Evolutionary conservation across 306 rosid species (phyloP).

Genomic region (Casuarina glauca): DNA sequence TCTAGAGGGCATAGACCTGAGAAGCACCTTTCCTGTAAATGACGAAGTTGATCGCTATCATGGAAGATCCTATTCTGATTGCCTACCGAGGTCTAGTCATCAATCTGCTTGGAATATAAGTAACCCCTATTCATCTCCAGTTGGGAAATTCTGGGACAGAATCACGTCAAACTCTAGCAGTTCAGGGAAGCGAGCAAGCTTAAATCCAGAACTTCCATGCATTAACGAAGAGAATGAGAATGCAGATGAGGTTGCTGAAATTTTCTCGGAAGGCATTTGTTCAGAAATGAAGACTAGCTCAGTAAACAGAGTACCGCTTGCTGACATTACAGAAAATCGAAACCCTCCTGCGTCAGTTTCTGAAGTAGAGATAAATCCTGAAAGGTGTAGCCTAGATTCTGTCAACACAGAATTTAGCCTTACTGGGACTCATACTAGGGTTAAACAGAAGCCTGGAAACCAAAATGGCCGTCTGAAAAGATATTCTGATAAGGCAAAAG

Average conservation of each 20-base stretch:
- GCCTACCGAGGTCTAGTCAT: constrained; percentile 36
- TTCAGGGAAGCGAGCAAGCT: constrained; percentile 68
- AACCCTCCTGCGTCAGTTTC: constrained; percentile 47
- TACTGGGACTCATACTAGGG: constrained; percentile 46
- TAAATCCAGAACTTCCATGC: constrained; percentile 79
- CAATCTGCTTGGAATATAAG: constrained; percentile 40
- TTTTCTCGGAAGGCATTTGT: constrained; percentile 38
- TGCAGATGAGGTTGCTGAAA: constrained; percentile 56
- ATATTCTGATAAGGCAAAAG: constrained; percentile 50
- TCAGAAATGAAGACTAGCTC: constrained; percentile 36
- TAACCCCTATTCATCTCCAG: constrained; percentile 53
- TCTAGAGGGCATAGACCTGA: constrained; percentile 51
- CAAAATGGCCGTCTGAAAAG: constrained; percentile 41
- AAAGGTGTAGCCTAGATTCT: constrained; percentile 53
- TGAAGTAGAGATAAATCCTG: constrained; percentile 43
- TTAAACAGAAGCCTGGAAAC: constrained; percentile 46
- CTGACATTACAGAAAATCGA: constrained; percentile 46
- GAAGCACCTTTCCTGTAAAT: constrained; percentile 36
- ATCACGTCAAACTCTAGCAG: constrained; percentile 51
- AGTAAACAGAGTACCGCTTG: constrained; percentile 54
- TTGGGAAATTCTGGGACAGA: constrained; percentile 75
- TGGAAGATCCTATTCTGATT: constrained; percentile 59
- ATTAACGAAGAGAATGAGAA: constrained; percentile 86
- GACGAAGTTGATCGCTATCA: constrained; percentile 26
- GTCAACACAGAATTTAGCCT: constrained; percentile 48